Base-by-base conservation (phyloP, 1,284 basidiomycete genomes). In the Takashimella koratensis region DNA sequence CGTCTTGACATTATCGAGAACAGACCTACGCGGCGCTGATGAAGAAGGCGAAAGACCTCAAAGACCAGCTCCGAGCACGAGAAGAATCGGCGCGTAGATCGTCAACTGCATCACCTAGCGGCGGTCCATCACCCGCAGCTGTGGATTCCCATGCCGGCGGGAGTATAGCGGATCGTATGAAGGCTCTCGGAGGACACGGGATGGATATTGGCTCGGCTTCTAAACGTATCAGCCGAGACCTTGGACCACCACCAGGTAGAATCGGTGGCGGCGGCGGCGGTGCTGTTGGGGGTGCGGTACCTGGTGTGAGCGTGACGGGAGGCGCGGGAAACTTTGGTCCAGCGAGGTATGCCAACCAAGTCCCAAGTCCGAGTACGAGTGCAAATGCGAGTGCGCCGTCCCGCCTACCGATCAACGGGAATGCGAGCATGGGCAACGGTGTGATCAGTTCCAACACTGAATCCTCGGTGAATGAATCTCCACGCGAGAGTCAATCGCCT, bases 81-180 rank as follows among this genome's bases (percentile, higher is more conserved):
- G 24, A 50, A 43, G 48, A 40, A 21, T 23, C 48, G 19, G 6
- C 47, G 40, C 24, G 26, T 4, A 41, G 42, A 45, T 25, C 47
- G 8, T 30, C 5, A 11, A 5, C 27, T 20, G 39, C 5, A 8
- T 3, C 23, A 5, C 8, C 10, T 36, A 16, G 30, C 30, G 30
- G 30, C 16, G 30, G 30, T 36, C 26, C 30, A 30, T 47, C 50
- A 27, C 47, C 47, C 4, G 27, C 59, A 6, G 13, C 51, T 12
- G 48, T 59, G 2, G 57, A 62, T 41, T 51, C 54, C 5, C 56
- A 60, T 25, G 40, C 51, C 0, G 63, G 63, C 21, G 76, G 76
- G 11, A 74, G 71, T 44, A 72, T 78, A 23, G 71, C 71, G 4
- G 75, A 76, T 52, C 58, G 76, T 26, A 72, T 78, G 70, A 68